Base-by-base conservation (phyloP, 331 rosid species). In the Malus hybrid region DNA sequence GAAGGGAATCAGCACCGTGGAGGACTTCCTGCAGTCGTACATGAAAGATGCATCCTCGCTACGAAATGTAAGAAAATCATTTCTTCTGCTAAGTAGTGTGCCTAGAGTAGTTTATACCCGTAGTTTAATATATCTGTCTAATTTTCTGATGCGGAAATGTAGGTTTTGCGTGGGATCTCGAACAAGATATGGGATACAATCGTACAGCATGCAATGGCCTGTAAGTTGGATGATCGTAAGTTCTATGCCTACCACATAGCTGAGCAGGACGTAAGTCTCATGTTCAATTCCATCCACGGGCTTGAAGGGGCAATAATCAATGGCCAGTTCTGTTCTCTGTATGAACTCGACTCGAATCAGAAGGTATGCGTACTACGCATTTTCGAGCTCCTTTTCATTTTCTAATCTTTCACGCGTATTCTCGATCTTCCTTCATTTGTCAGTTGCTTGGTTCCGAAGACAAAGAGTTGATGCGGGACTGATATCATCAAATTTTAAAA, bases 11-110 rank as follows among this genome's bases (percentile, higher is more conserved):
- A 18, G 10, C 19, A 75, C 72, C 3, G 95, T 94, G 18, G 13
- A 65, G 79, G 90, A 91, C 77, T 78, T 94, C 39, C 77, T 94
- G 88, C 74, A 24, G 76, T 28, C 12, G 16, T 70, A 69, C 67
- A 73, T 7, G 64, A 81, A 48, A 46, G 81, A 90, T 73, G 80
- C 72, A 81, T 5, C 76, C 62, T 29, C 44, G 13, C 72, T 94
- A 27, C 77, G 77, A 5, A 28, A 28, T 70, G 99, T 91, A 87
- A 87, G 84, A 54, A 59, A 74, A 39, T 73, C 69, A 7, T 68
- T 27, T 61, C 10, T 39, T 33, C 24, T 28, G 52, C 56, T 59
- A 64, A 13, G 28, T 50, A 31, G 44, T 46, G 15, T 9, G 69
- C 55, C 65, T 63, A 7, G 19, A 34, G 19, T 72, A 34, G 62